Base-by-base conservation (phyloP, 306 rosid genomes). In the Acacia confusa region DNA sequence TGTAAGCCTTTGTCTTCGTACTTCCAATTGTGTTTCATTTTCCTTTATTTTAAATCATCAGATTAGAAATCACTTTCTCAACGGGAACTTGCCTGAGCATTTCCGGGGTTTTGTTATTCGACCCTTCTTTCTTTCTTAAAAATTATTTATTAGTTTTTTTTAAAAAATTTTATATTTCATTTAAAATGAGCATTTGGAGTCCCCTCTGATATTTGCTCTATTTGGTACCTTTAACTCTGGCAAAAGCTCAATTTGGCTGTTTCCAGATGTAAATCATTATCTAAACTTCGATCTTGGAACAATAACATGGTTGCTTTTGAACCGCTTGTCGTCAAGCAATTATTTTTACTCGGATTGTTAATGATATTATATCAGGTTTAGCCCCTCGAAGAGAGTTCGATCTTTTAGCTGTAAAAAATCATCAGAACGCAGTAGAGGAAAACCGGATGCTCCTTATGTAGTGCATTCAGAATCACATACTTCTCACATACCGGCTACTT, bases 401-500 rank as follows among this genome's bases (percentile, higher is more conserved):
- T 83, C 84, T 19, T 82, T 79, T 81, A 85, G 79, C 58, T 91
- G 84, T 80, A 44, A 85, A 24, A 89, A 83, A 19, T 88, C 92
- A 24, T 85, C 94, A 20, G 87, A 82, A 78, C 78, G 71, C 76
- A 44, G 41, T 27, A 85, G 78, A 73, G 79, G 72, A 73, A 88
- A 79, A 67, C 74, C 80, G 44, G 86, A 66, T 68, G 41, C 69
- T 70, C 83, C 74, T 63, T 81, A 85, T 57, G 43, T 87, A 19
- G 48, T 57, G 45, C 45, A 85, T 40, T 50, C 79, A 40, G 88
- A 87, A 78, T 75, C 87, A 7, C 85, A 78, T 55, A 72, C 79
- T 82, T 79, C 95, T 84, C 85, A 82, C 78, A 84, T 91, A 1
- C 77, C 92, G 88, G 91, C 77, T 81, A 24, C 87, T 78, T 91